phyloP scores from a whole-genome alignment of 2,329 filamentous ascomycete species.

The Fusarium musae region DNA sequence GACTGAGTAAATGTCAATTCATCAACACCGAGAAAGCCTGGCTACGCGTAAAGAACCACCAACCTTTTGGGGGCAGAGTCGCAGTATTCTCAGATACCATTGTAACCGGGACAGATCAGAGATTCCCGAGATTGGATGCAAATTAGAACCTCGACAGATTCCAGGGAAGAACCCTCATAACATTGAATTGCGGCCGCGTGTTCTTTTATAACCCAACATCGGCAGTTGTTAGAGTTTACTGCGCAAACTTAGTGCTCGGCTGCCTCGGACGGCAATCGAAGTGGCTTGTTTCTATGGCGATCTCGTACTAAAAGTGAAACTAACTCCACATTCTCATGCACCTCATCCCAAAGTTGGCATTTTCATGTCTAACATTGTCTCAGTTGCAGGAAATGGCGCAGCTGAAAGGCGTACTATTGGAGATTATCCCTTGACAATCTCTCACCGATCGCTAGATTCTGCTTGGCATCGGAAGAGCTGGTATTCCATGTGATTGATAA shows the following conservation, averaged over 20 bases:
- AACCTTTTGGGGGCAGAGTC: background rate
- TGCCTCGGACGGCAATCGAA: background rate
- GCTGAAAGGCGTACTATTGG: background rate
- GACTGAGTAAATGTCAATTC: background rate
- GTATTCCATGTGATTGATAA: fast-evolving
- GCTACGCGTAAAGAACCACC: fast-evolving
- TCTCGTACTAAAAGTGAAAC: background rate
- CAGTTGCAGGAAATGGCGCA: background rate
- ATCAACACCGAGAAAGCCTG: fast-evolving
- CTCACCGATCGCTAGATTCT: background rate
- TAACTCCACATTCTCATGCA: background rate
- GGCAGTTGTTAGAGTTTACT: background rate
- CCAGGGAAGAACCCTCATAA: background rate
- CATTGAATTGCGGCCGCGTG: background rate
- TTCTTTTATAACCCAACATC: background rate
- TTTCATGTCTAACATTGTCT: background rate
- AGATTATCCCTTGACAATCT: background rate
- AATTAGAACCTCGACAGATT: background rate
- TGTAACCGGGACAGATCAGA: background rate
- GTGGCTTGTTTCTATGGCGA: background rate
- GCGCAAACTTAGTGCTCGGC: background rate
- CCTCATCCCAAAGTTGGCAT: background rate
- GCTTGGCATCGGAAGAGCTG: background rate
- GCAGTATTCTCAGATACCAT: background rate
- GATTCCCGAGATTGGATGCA: background rate